These are phyloP conservation scores for Fusarium sp. DNA, from an alignment of 2,329 filamentous ascomycete species.

Conservation along the genomic window DNA sequence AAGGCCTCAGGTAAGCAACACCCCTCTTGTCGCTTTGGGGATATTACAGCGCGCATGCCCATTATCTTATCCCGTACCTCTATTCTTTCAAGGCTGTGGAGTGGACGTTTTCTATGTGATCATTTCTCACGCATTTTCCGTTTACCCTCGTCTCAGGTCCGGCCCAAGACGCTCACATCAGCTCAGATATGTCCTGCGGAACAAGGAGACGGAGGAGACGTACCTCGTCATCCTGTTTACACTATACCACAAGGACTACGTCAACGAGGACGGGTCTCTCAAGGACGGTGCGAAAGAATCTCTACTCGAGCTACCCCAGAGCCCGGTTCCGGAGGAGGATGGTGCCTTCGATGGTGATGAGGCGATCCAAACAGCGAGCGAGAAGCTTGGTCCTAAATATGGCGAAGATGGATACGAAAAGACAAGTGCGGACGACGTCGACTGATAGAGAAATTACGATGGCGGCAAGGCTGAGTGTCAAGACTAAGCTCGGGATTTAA, in stretches of 20 bases:
- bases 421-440: constrained; percentile 61
- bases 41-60: background rate
- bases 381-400: constrained; percentile 52
- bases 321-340: constrained; percentile 27
- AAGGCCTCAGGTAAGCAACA: constrained; percentile 77
- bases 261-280: constrained; percentile 71
- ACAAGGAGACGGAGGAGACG: constrained; percentile 79
- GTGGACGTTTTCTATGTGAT: constrained; percentile 37
- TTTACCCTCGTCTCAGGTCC: constrained; percentile 48
- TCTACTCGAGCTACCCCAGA: constrained; percentile 25
- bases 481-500: background rate
- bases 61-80: constrained; percentile 22
- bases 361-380: constrained; percentile 58
- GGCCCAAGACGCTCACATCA: constrained; percentile 79
- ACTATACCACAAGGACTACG: constrained; percentile 78
- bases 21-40: constrained; percentile 22
- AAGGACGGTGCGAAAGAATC: constrained; percentile 59
- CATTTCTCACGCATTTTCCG: constrained; percentile 38
- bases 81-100: background rate
- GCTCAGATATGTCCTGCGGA: constrained; percentile 93
- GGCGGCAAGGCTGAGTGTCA: background rate
- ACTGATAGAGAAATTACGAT: constrained; percentile 49
- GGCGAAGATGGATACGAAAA: constrained; percentile 38
- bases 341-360: constrained; percentile 53
- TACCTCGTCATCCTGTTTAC: constrained; percentile 89